These are phyloP conservation scores for Ceratobasidium sp. DNA, from an alignment of 1,284 basidiomycete genomes.

Conservation along the genomic window DNA sequence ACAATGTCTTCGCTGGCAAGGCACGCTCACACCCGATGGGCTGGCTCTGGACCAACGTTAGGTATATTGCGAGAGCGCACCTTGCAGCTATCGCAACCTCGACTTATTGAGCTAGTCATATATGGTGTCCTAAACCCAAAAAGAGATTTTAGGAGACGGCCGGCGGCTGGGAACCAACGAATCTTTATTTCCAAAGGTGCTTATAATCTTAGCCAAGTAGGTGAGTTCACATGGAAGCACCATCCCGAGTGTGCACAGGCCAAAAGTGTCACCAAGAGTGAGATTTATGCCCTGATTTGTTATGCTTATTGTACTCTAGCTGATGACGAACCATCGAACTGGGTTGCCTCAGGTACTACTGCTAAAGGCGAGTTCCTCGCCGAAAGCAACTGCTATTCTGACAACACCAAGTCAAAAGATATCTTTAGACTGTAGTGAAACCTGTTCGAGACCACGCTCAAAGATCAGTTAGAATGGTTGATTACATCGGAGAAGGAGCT, in stretches of 20 bases:
- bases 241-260: conserved; percentile 40
- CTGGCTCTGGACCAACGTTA: neutral
- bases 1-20: neutral
- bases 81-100: conserved; percentile 1
- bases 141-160: conserved; percentile 18
- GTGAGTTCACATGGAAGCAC: conserved; percentile 42
- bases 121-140: too few relatives aligned
- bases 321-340: too few relatives aligned
- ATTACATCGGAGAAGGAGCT: conserved; percentile 34
- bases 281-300: too few relatives aligned
- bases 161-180: conserved; percentile 19
- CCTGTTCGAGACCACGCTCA: conserved; percentile 37
- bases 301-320: too few relatives aligned
- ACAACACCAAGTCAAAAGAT: conserved; percentile 41
- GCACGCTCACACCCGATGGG: neutral
- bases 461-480: conserved; percentile 40
- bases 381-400: conserved; percentile 11
- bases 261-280: conserved; percentile 29
- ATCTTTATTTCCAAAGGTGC: conserved; percentile 28
- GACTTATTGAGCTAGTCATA: neutral
- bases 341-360: too few relatives aligned
- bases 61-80: conserved; percentile 1
- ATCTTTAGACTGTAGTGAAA: conserved; percentile 43
- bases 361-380: too few relatives aligned
- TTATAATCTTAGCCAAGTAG: conserved; percentile 38